Evolutionary conservation across 106 monocot genomes (phyloP).

Genomic region (Hemerocallis citrina): DNA sequence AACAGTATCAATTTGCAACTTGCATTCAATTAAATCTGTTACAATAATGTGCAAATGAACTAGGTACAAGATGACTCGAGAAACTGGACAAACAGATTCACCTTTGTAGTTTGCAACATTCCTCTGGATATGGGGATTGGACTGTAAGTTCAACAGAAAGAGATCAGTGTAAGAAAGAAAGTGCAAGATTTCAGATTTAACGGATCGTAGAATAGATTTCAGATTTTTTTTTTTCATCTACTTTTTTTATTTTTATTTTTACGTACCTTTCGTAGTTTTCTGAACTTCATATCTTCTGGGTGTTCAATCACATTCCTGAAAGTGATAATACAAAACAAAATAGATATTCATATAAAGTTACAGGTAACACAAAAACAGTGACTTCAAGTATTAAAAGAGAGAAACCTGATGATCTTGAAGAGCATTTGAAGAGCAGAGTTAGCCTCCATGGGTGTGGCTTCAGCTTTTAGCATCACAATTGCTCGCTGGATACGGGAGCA

Average conservation of each 20-base stretch:
- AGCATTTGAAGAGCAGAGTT: constrained; percentile 56
- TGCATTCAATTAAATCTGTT: neutral
- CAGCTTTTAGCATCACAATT: constrained; percentile 42
- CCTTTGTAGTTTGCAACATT: constrained; percentile 74
- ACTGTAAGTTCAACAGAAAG: constrained; percentile 26
- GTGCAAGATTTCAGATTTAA: neutral
- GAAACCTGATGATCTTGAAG: constrained; percentile 77
- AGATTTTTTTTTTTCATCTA: neutral
- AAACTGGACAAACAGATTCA: constrained; percentile 6
- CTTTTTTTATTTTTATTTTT: neutral
- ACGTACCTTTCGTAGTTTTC: constrained; percentile 64
- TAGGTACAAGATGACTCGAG: neutral
- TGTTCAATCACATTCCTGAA: constrained; percentile 86
- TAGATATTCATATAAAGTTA: neutral
- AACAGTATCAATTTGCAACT: neutral
- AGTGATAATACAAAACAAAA: neutral
- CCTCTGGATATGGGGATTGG: constrained; percentile 73
- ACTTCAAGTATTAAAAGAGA: neutral
- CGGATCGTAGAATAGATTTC: neutral
- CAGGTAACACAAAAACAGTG: neutral
- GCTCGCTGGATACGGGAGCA: constrained; percentile 53
- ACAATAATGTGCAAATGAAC: neutral
- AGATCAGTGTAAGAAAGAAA: neutral
- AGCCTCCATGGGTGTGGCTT: constrained; percentile 40
- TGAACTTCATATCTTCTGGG: constrained; percentile 63